Evolutionary conservation across 805 yeast genomes (phyloP).

Genomic region (Pichia pseudocactophila): DNA sequence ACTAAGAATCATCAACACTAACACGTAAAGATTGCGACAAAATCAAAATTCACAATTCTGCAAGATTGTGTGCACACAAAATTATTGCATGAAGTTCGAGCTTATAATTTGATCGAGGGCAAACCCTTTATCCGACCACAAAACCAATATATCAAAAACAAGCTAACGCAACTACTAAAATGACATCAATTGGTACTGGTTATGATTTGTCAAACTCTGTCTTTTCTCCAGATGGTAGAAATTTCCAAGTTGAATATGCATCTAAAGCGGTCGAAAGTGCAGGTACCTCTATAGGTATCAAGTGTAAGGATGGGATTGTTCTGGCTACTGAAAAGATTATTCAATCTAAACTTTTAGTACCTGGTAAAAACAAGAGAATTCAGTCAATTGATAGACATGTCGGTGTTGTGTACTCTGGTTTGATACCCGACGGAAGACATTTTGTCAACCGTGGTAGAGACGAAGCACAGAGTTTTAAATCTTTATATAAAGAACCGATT

Average conservation of each 20-base stretch:
- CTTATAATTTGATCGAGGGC: no score
- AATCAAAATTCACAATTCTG: no score
- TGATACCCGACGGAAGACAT: constrained; percentile 94
- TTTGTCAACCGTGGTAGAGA: constrained; percentile 87
- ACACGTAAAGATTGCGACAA: no score
- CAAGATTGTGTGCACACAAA: no score
- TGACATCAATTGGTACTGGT: constrained; percentile 95
- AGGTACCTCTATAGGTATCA: constrained; percentile 89
- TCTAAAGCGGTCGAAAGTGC: constrained; percentile 96
- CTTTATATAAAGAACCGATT: constrained; percentile 65
- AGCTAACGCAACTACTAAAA: neutral
- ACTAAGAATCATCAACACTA: no score
- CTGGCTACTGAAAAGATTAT: constrained; percentile 93
- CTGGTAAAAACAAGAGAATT: constrained; percentile 81
- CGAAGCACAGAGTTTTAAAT: constrained; percentile 75
- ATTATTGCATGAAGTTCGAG: no score
- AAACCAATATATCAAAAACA: no score
- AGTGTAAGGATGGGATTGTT: constrained; percentile 89
- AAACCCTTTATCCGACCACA: neutral
- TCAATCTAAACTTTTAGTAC: constrained; percentile 78
- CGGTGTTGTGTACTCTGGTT: constrained; percentile 92
- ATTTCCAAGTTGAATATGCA: constrained; percentile 97
- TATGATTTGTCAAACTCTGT: constrained; percentile 97
- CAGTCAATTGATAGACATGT: constrained; percentile 90
- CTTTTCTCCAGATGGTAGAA: constrained; percentile 87